Evolutionary conservation across 1,139 yeast species (phyloP).

Genomic region (Sugiyamaella novakii): DNA sequence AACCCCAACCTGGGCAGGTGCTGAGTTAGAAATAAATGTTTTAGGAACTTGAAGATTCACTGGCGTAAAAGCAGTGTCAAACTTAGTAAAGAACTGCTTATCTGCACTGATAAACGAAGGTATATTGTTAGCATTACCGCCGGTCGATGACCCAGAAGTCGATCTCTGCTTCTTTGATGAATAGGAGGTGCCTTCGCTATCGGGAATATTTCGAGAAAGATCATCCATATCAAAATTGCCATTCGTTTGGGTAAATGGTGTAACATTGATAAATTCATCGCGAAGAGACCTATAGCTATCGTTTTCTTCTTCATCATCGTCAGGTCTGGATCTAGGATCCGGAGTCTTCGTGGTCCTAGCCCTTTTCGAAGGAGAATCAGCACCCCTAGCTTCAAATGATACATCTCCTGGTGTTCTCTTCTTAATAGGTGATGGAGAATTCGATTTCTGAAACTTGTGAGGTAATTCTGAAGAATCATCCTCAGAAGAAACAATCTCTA

Average conservation of each 20-base stretch:
- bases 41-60: slow-evolving; percentile 22
- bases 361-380: slow-evolving; percentile 3
- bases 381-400: background rate
- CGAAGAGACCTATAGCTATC: slow-evolving; percentile 1
- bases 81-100: slow-evolving; percentile 5
- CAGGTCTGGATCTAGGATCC: no score
- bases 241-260: slow-evolving; percentile 47
- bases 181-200: background rate
- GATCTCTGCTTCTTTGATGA: background rate
- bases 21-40: background rate
- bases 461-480: background rate
- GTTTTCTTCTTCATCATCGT: background rate
- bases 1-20: slow-evolving; percentile 1
- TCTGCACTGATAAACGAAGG: slow-evolving; percentile 5
- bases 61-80: slow-evolving; percentile 23
- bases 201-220: slow-evolving; percentile 29
- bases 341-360: background rate
- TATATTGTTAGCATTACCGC: background rate
- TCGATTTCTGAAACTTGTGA: background rate
- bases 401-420: slow-evolving; percentile 11
- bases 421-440: background rate
- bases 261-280: slow-evolving; percentile 35
- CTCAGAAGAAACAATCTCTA: slow-evolving; percentile 2
- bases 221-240: slow-evolving; percentile 47
- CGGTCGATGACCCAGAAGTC: background rate